Evolutionary conservation across 352 stramenopile genomes (phyloP).

Genomic region (Phytophthora vignae): DNA sequence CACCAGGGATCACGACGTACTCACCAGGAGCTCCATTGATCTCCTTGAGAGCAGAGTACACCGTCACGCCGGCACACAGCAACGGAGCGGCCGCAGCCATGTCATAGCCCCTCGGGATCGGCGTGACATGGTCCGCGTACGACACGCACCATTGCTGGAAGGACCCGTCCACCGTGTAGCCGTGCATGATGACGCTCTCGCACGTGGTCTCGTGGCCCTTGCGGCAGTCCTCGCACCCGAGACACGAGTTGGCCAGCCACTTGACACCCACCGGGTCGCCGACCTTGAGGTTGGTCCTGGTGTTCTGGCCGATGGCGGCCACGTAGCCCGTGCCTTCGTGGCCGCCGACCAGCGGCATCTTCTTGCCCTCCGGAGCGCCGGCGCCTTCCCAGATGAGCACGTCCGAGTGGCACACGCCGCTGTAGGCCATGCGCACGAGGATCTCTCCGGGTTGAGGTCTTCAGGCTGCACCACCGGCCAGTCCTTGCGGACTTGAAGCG

Average conservation of each 20-base stretch:
- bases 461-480: constrained; percentile 57
- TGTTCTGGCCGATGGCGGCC: constrained; percentile 57
- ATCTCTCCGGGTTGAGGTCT: constrained; percentile 54
- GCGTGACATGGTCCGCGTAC: constrained; percentile 80
- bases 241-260: constrained; percentile 53
- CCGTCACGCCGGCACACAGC: constrained; percentile 88
- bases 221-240: constrained; percentile 59
- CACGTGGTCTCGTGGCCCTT: constrained; percentile 61
- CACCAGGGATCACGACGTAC: constrained; percentile 57
- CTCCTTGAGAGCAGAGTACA: constrained; percentile 79
- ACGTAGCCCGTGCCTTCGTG: constrained; percentile 68
- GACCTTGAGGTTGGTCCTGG: constrained; percentile 51
- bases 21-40: constrained; percentile 50
- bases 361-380: constrained; percentile 39
- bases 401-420: constrained; percentile 60
- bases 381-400: constrained; percentile 53
- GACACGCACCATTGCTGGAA: constrained; percentile 73
- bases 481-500: constrained; percentile 55
- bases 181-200: constrained; percentile 45
- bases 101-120: constrained; percentile 64
- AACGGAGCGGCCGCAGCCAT: constrained; percentile 63
- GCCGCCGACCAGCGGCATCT: constrained; percentile 58
- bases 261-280: constrained; percentile 60
- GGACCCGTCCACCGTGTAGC: constrained; percentile 54
- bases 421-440: constrained; percentile 61